Conservation (phyloP, 495 filamentous ascomycete species). For the Penicillium waksmanii region DNA sequence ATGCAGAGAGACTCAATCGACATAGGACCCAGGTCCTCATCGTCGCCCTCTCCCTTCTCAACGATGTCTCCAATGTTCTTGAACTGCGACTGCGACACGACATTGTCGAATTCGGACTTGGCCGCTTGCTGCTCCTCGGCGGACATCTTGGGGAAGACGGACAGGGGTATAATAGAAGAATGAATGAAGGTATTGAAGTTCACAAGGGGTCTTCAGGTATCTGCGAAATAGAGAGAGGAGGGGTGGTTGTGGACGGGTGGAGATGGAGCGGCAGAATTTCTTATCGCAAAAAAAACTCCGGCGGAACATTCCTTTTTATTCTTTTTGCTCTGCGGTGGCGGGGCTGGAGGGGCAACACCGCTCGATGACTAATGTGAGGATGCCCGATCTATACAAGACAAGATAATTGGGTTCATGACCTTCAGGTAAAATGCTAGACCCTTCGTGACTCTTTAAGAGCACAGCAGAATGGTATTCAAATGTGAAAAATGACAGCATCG, state of each 20-base stretch:
- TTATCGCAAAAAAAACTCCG: conserved; percentile 2
- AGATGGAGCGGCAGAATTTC: conserved; percentile 1
- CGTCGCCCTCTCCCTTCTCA: conserved; percentile 46
- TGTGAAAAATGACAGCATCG: no score
- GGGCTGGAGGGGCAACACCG: conserved; percentile 35
- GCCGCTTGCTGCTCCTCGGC: conserved; percentile 28
- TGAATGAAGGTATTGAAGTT: background rate
- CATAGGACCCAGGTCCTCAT: conserved; percentile 52
- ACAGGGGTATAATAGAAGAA: background rate
- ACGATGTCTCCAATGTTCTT: conserved; percentile 49
- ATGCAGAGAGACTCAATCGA: conserved; percentile 72
- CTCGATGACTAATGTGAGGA: conserved; percentile 17
- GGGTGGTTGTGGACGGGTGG: background rate
- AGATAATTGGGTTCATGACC: background rate
- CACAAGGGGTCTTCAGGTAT: no score
- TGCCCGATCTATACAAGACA: conserved; percentile 5
- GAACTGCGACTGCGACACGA: conserved; percentile 37
- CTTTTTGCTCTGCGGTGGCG: conserved; percentile 30
- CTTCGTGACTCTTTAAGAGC: no score
- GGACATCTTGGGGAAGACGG: conserved; percentile 34
- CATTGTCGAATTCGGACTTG: conserved; percentile 34
- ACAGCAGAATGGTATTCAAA: no score
- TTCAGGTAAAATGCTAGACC: background rate
- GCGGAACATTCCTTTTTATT: conserved; percentile 46
- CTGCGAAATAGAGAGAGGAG: no score